phyloP scores from a whole-genome alignment of 495 filamentous ascomycete species.

The Collariella sp. region DNA sequence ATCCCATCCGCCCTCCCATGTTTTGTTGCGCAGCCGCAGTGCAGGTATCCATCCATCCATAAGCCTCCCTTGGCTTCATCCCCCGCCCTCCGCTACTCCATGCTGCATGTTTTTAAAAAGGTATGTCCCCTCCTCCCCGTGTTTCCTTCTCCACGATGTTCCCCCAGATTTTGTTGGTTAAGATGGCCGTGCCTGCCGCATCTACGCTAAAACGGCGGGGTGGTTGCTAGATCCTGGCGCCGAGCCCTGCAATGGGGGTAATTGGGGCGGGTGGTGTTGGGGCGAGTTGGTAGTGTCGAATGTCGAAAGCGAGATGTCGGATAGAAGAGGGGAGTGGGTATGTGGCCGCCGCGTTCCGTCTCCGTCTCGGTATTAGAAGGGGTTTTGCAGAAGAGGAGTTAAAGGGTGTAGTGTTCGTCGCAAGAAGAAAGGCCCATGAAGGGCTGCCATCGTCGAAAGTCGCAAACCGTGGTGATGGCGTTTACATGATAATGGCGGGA shows the following conservation, averaged over 20 bases:
- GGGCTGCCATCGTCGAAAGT: background rate
- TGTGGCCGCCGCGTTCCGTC: conserved; percentile 2
- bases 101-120: background rate
- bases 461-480: background rate
- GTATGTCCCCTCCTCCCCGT: background rate
- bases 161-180: background rate
- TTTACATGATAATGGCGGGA: conserved; percentile 80
- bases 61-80: background rate
- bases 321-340: background rate
- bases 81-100: background rate
- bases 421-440: background rate
- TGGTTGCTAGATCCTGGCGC: background rate
- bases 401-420: conserved; percentile 9
- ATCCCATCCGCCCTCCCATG: background rate
- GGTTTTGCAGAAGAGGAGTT: background rate
- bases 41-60: background rate
- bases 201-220: background rate
- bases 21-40: background rate
- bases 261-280: background rate
- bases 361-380: conserved; percentile 9
- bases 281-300: background rate
- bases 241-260: background rate
- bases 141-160: background rate
- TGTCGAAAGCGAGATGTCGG: background rate
- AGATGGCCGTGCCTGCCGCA: background rate